Conservation (phyloP, 2,329 filamentous ascomycete species). For the Fusarium oligoseptatum region DNA sequence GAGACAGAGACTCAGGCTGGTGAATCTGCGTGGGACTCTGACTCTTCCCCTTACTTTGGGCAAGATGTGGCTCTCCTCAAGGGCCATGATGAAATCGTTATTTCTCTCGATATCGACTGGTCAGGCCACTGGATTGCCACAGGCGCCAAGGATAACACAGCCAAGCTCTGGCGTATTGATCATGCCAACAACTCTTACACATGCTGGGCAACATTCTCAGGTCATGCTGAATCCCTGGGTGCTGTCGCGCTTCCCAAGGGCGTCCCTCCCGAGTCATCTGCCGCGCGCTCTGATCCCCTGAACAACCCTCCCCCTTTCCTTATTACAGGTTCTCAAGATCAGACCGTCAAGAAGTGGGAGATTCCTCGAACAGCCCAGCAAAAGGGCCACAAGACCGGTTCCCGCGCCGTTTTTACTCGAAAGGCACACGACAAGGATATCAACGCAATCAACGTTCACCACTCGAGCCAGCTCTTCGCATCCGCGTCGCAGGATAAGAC, state of each 20-base stretch:
- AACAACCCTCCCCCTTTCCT: conserved; percentile 86
- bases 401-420: conserved; percentile 83
- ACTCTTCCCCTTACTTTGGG: conserved; percentile 77
- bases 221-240: conserved; percentile 93
- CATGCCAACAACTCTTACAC: conserved; percentile 78
- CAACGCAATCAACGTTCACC: conserved; percentile 89
- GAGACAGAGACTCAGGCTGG: conserved; percentile 49
- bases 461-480: conserved; percentile 83
- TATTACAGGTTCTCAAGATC: conserved; percentile 93
- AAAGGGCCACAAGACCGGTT: conserved; percentile 62
- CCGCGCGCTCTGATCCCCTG: conserved; percentile 79
- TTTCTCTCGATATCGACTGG: conserved; percentile 94
- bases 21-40: conserved; percentile 39
- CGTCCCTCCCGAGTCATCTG: conserved; percentile 75
- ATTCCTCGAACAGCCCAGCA: conserved; percentile 69
- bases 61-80: conserved; percentile 88
- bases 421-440: conserved; percentile 99
- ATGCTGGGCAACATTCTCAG: conserved; percentile 87
- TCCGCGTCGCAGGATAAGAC: conserved; percentile 97
- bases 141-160: conserved; percentile 96
- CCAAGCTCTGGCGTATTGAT: conserved; percentile 90
- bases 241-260: conserved; percentile 86
- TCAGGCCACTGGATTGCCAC: conserved; percentile 97
- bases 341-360: conserved; percentile 96
- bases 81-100: conserved; percentile 95